phyloP scores from a whole-genome alignment of 495 filamentous ascomycete genomes.

The Aspergillus egyptiacus region DNA sequence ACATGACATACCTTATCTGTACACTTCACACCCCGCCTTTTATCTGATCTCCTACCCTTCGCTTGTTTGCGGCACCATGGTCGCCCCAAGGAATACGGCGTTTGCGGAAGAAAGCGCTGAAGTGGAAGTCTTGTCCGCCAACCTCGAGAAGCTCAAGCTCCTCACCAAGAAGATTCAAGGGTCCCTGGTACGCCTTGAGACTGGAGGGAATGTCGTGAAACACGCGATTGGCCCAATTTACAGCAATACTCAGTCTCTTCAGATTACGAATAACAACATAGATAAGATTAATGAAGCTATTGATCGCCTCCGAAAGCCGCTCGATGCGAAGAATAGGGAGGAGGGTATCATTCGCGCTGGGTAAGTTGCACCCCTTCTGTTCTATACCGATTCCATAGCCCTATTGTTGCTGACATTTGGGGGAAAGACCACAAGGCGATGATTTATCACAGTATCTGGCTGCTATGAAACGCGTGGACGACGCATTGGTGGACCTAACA shows the following conservation, averaged over 20 bases:
- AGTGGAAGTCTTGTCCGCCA: conserved; percentile 62
- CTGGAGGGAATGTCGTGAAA: conserved; percentile 80
- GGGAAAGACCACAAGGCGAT: conserved; percentile 61
- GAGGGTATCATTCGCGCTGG: conserved; percentile 85
- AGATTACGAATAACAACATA: conserved; percentile 80
- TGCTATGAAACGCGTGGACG: conserved; percentile 81
- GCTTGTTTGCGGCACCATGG: conserved; percentile 33
- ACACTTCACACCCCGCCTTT: background rate
- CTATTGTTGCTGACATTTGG: conserved; percentile 17
- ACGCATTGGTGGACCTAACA: conserved; percentile 72
- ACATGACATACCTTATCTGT: conserved; percentile 27
- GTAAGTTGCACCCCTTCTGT: conserved; percentile 32
- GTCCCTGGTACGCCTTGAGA: conserved; percentile 76
- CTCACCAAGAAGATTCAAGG: conserved; percentile 92
- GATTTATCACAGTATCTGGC: conserved; percentile 81
- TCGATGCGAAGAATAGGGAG: conserved; percentile 80
- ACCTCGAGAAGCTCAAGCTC: conserved; percentile 58
- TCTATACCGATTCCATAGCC: background rate
- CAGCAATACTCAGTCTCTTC: conserved; percentile 83
- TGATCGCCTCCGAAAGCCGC: conserved; percentile 77
- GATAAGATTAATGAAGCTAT: conserved; percentile 80
- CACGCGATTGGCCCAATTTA: conserved; percentile 90
- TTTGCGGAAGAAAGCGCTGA: conserved; percentile 67
- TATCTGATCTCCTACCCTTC: conserved; percentile 7
- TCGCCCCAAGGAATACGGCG: conserved; percentile 46